Conservation (phyloP, 305 asterid genomes). For the Fraxinus albicans region DNA sequence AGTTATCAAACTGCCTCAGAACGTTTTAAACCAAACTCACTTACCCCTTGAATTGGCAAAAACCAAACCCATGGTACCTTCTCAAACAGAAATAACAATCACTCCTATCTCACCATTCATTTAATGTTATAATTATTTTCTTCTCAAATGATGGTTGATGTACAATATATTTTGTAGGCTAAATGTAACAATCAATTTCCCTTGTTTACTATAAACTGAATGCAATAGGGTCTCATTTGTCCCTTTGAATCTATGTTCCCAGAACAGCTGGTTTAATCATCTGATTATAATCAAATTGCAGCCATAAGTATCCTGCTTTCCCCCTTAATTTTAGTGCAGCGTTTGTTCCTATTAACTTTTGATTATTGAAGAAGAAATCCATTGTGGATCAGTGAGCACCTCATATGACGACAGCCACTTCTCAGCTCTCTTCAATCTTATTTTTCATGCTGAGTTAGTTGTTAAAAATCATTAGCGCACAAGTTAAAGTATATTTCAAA, state of each 20-base stretch:
- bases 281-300: neutral
- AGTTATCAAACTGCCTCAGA: neutral
- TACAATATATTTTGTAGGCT: neutral
- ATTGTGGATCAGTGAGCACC: neutral
- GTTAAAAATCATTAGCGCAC: neutral
- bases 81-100: neutral
- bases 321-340: neutral
- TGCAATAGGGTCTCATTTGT: neutral
- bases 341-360: neutral
- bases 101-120: neutral
- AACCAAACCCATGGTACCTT: neutral
- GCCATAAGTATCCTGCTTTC: neutral
- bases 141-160: neutral
- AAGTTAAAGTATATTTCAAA: neutral
- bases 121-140: neutral
- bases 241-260: neutral
- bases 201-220: neutral
- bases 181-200: neutral
- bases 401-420: neutral
- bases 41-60: neutral
- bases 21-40: neutral
- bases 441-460: neutral
- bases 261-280: neutral
- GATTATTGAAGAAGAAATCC: neutral
- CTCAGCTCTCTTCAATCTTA: neutral